Conservation (phyloP, 306 rosid species). For the Castanea mollissima region DNA sequence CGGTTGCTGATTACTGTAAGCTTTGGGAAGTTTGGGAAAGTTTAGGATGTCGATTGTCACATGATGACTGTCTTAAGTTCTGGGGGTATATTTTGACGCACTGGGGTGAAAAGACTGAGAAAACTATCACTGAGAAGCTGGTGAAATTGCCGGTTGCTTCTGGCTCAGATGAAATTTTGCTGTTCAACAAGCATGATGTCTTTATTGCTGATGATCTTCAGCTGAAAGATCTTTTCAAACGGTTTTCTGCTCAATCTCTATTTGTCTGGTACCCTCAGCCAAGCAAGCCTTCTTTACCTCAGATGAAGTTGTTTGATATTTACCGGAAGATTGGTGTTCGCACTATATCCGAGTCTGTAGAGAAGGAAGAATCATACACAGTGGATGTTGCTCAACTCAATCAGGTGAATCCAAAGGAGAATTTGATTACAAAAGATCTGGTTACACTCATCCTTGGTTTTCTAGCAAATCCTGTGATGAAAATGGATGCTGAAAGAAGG, state of each 20-base stretch:
- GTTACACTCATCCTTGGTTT: slow-evolving; percentile 62
- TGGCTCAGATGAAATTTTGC: slow-evolving; percentile 26
- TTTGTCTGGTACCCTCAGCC: slow-evolving; percentile 74
- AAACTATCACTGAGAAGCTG: slow-evolving; percentile 32
- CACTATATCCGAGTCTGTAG: slow-evolving; percentile 50
- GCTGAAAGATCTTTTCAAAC: slow-evolving; percentile 55
- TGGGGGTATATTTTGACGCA: slow-evolving; percentile 52
- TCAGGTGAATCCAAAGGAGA: slow-evolving; percentile 19
- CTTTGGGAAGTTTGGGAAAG: slow-evolving; percentile 74
- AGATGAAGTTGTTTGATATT: slow-evolving; percentile 37
- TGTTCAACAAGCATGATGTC: slow-evolving; percentile 44
- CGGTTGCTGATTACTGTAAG: slow-evolving; percentile 46
- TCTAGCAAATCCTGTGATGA: slow-evolving; percentile 50
- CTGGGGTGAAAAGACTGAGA: slow-evolving; percentile 18
- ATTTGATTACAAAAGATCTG: slow-evolving; percentile 40
- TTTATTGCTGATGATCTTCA: slow-evolving; percentile 69
- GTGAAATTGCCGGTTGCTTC: slow-evolving; percentile 53
- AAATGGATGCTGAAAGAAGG: slow-evolving; percentile 53
- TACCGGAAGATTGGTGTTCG: slow-evolving; percentile 56
- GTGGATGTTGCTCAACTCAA: slow-evolving; percentile 13
- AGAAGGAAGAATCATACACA: slow-evolving; percentile 33
- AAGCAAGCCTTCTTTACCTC: slow-evolving; percentile 33
- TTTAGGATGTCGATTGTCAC: slow-evolving; percentile 31
- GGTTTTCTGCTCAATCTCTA: slow-evolving; percentile 22
- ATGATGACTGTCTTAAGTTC: slow-evolving; percentile 54